Percentiles rank a stretch among this genome's conserved stretches.
phyloP scores from a whole-genome alignment of 106 monocot genomes.

The Amphibolis antarctica region DNA sequence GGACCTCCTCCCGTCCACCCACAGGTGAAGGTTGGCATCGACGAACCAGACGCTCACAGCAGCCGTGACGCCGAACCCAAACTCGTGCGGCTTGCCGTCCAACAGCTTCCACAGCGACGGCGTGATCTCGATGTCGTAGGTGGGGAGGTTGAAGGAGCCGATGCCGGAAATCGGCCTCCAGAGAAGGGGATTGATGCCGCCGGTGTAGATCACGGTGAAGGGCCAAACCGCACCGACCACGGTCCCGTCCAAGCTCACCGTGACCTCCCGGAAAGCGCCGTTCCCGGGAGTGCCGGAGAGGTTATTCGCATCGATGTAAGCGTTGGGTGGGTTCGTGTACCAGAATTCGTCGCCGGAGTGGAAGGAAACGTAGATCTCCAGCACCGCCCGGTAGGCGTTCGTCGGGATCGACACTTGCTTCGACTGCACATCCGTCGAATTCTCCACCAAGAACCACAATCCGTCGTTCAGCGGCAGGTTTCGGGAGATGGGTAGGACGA shows the following conservation, averaged over 20 bases:
- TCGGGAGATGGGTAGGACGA: slow-evolving; percentile 74
- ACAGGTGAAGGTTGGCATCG: slow-evolving; percentile 93
- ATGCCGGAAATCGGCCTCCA: slow-evolving; percentile 91
- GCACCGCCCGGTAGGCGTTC: slow-evolving; percentile 67
- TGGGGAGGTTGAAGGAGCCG: slow-evolving; percentile 77
- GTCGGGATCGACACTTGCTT: slow-evolving; percentile 39
- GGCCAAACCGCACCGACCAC: slow-evolving; percentile 85
- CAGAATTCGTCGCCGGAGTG: slow-evolving; percentile 82
- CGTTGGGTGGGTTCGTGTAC: slow-evolving; percentile 73
- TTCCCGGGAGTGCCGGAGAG: slow-evolving; percentile 35
- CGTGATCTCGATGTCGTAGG: slow-evolving; percentile 84
- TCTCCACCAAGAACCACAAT: slow-evolving; percentile 60
- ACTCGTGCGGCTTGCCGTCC: slow-evolving; percentile 61
- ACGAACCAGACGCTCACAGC: slow-evolving; percentile 65
- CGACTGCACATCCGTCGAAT: slow-evolving; percentile 36
- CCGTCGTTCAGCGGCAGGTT: slow-evolving; percentile 58
- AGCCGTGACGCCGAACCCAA: slow-evolving; percentile 66
- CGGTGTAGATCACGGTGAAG: slow-evolving; percentile 82
- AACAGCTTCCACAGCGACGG: slow-evolving; percentile 64
- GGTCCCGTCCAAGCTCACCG: slow-evolving; percentile 33
- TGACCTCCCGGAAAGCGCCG: slow-evolving; percentile 75
- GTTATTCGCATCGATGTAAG: slow-evolving; percentile 49
- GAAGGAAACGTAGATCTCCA: slow-evolving; percentile 75
- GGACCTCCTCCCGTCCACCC: slow-evolving; percentile 55
- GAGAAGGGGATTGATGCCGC: slow-evolving; percentile 78